These are phyloP conservation scores for Serendipita indica DNA, from an alignment of 768 basidiomycete genomes.

Conservation along the genomic window DNA sequence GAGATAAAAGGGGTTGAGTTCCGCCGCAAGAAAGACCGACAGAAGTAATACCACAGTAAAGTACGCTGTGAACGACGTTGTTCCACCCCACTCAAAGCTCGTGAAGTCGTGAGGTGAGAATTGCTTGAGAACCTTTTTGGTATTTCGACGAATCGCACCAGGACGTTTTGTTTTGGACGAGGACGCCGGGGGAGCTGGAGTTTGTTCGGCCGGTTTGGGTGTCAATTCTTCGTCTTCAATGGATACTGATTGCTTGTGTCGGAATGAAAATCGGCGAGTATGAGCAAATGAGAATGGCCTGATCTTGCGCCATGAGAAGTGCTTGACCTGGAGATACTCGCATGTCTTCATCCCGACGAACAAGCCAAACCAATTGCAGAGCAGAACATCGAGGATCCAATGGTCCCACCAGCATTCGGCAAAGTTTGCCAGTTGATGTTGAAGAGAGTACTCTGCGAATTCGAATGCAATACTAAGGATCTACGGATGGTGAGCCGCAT, in stretches of 20 bases:
- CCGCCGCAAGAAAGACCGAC: constrained; percentile 66
- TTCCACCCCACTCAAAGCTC: constrained; percentile 73
- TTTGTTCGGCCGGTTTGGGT: background rate
- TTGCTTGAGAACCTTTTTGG: constrained; percentile 63
- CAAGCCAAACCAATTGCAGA: constrained; percentile 82
- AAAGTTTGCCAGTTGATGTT: constrained; percentile 81
- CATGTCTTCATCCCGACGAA: constrained; percentile 81
- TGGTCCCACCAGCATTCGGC: constrained; percentile 94
- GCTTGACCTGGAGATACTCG: constrained; percentile 74
- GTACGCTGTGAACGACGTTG: constrained; percentile 62
- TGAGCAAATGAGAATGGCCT: constrained; percentile 3
- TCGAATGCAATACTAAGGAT: constrained; percentile 80
- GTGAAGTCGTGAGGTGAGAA: constrained; percentile 83
- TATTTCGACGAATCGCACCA: constrained; percentile 62
- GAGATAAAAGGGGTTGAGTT: constrained; percentile 77
- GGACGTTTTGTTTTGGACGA: constrained; percentile 22
- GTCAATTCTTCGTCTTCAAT: background rate
- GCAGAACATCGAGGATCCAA: constrained; percentile 74
- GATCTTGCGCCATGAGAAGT: constrained; percentile 2
- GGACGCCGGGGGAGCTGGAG: background rate
- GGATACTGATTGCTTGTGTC: too few species aligned
- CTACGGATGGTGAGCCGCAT: constrained; percentile 26
- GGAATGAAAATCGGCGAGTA: background rate
- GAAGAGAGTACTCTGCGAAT: constrained; percentile 74
- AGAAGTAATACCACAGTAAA: constrained; percentile 59